phyloP scores from a whole-genome alignment of 306 rosid species.

The Glycine tomentella region DNA sequence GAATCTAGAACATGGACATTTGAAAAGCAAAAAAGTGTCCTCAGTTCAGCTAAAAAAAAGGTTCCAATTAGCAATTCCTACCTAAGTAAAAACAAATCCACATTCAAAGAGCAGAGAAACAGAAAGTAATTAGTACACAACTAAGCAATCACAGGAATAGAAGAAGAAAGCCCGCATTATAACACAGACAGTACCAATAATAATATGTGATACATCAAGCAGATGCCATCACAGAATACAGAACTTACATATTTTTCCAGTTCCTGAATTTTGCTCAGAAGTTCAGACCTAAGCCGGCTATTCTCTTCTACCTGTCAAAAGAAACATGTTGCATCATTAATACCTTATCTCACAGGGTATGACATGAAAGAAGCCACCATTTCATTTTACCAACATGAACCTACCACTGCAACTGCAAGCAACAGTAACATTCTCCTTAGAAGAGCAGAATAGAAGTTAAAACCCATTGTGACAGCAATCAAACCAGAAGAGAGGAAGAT shows the following conservation, averaged over 20 bases:
- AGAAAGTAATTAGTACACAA: conserved; percentile 19
- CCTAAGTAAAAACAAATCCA: conserved; percentile 1
- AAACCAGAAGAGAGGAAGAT: not conserved
- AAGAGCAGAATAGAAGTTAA: not conserved
- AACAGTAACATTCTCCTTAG: conserved; percentile 19
- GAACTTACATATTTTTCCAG: conserved; percentile 75
- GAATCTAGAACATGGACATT: conserved; percentile 1
- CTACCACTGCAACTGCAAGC: conserved; percentile 1
- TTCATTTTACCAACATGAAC: conserved; percentile 34
- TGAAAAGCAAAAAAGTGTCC: conserved; percentile 27
- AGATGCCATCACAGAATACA: conserved; percentile 35
- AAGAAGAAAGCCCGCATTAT: not conserved
- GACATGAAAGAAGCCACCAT: conserved; percentile 28
- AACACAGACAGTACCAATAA: conserved; percentile 2
- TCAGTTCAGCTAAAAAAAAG: not conserved
- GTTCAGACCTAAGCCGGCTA: conserved; percentile 71
- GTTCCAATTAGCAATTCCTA: conserved; percentile 25
- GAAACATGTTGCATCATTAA: conserved; percentile 38
- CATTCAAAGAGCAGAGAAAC: conserved; percentile 10
- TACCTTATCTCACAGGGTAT: conserved; percentile 32
- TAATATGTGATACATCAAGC: not conserved
- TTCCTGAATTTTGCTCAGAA: conserved; percentile 64
- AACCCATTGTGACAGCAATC: conserved; percentile 14
- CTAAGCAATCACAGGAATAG: not conserved
- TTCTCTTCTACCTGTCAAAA: conserved; percentile 83